Evolutionary conservation across 305 asterid species (phyloP).

Genomic region (Fraxinus paxiana): DNA sequence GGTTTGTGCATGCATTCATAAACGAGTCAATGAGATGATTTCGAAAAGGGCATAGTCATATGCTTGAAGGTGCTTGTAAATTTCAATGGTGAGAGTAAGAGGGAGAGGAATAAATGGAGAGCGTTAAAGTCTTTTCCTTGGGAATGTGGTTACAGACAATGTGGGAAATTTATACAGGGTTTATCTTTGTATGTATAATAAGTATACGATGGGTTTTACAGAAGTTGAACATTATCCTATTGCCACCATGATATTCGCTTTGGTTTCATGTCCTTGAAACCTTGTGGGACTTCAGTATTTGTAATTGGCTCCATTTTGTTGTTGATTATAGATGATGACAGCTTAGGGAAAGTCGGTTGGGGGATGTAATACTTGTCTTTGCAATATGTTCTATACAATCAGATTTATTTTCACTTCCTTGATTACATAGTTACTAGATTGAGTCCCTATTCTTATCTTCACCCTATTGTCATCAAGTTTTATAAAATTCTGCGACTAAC

Average conservation of each 20-base stretch:
- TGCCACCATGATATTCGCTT: background rate
- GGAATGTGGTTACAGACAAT: background rate
- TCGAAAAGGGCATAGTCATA: background rate
- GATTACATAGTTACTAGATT: background rate
- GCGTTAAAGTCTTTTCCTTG: background rate
- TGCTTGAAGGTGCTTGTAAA: background rate
- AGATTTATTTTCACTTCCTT: background rate
- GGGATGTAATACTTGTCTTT: background rate
- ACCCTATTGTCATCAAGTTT: background rate
- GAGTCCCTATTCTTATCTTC: background rate
- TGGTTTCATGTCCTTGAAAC: background rate
- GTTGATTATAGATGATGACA: background rate
- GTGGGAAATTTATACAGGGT: background rate
- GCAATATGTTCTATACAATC: background rate
- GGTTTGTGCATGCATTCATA: background rate
- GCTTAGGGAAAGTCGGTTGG: background rate
- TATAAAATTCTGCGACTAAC: background rate
- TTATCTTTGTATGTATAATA: background rate
- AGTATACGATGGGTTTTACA: background rate
- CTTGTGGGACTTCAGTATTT: background rate
- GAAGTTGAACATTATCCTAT: background rate
- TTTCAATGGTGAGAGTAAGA: background rate
- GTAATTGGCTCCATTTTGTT: background rate
- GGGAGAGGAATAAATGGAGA: background rate
- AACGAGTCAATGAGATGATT: background rate